These are phyloP conservation scores for Musa beccarii DNA, from an alignment of 176 grass and related monocot species.

Conservation along the genomic window DNA sequence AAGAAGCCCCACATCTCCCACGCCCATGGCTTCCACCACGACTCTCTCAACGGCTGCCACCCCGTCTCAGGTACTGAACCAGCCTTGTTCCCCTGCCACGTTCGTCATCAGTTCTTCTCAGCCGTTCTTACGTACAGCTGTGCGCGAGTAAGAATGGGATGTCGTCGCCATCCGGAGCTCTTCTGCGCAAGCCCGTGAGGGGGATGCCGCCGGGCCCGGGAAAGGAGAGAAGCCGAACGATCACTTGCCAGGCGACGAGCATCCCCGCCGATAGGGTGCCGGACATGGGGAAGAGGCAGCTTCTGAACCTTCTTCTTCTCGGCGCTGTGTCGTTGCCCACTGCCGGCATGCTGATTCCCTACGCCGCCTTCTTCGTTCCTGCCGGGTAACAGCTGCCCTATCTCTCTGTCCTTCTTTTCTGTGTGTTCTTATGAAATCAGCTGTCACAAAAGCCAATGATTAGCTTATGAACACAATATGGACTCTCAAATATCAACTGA, in stretches of 20 bases:
- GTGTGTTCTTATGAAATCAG: too few species aligned
- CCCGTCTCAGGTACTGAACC: slow-evolving; percentile 50
- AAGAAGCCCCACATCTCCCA: too few species aligned
- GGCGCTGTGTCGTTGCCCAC: slow-evolving; percentile 66
- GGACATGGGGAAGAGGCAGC: slow-evolving; percentile 77
- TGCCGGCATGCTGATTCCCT: slow-evolving; percentile 69
- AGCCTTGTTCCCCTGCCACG: too few species aligned
- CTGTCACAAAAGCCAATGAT: too few species aligned
- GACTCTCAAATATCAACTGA: too few species aligned
- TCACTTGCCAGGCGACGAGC: slow-evolving; percentile 52
- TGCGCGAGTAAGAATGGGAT: slow-evolving; percentile 34
- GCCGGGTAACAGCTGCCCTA: slow-evolving; percentile 23
- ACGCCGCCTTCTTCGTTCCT: slow-evolving; percentile 69
- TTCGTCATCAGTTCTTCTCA: not conserved
- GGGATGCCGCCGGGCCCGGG: slow-evolving; percentile 33
- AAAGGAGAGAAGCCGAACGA: slow-evolving; percentile 23
- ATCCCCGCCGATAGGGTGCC: slow-evolving; percentile 74
- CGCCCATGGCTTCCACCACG: slow-evolving; percentile 76
- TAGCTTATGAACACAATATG: too few species aligned
- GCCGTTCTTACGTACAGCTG: slow-evolving; percentile 27
- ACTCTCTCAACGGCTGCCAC: slow-evolving; percentile 62
- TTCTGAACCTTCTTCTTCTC: slow-evolving; percentile 85
- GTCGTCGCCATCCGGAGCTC: slow-evolving; percentile 21
- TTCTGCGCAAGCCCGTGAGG: slow-evolving; percentile 39
- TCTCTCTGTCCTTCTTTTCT: too few species aligned